Evolutionary conservation across 345 rosid species (phyloP).

Genomic region (Eucalyptus albens): DNA sequence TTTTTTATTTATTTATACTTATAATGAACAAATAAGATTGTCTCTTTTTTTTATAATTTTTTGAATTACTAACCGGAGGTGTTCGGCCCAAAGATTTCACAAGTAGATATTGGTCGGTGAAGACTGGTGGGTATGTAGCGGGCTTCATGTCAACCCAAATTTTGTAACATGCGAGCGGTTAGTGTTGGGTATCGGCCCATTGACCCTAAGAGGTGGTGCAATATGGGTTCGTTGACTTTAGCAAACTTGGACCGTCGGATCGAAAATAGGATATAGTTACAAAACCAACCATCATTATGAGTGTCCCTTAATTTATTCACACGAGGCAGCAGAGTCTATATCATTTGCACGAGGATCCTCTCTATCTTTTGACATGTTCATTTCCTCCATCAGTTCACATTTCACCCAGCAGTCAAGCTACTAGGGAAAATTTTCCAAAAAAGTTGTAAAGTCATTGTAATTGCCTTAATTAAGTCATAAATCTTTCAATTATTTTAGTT

Average conservation of each 20-base stretch:
- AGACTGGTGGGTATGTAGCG: not conserved
- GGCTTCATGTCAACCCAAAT: not conserved
- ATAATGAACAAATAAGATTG: not conserved
- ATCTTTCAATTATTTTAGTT: fast-evolving
- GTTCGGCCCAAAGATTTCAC: not conserved
- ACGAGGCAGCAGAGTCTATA: too few species aligned
- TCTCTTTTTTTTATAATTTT: not conserved
- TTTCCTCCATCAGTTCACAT: too few species aligned
- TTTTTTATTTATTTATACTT: not conserved
- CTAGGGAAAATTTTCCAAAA: too few species aligned
- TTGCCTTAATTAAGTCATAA: too few species aligned
- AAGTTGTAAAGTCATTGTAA: fast-evolving
- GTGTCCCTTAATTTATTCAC: not conserved
- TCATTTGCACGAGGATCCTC: too few species aligned
- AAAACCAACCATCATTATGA: not conserved
- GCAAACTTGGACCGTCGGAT: not conserved
- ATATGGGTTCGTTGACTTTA: not conserved
- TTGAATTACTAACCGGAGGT: not conserved
- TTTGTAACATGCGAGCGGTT: not conserved
- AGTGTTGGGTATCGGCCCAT: not conserved
- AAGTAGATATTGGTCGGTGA: not conserved
- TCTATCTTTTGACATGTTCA: too few species aligned
- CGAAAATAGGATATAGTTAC: not conserved
- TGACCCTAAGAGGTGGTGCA: not conserved
- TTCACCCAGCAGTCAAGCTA: too few species aligned